Evolutionary conservation across 306 rosid species (phyloP), one percentile per base, ranked within the genome.

Genomic region (Mimosa bimucronata): DNA sequence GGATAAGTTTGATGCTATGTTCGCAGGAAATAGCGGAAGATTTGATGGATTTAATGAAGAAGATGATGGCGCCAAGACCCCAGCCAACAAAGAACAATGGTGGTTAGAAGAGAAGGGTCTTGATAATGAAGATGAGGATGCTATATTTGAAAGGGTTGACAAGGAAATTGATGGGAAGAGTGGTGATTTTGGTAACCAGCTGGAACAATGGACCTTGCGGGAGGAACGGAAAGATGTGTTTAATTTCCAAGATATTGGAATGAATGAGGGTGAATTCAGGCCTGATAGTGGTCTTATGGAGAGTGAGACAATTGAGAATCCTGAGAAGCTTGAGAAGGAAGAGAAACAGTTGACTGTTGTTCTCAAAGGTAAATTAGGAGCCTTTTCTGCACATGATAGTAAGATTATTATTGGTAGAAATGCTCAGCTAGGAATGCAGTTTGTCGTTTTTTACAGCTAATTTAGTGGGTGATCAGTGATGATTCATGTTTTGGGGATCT

Each of bases 261-360:
- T 12, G 5, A 60, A 26, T 40, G 69, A 40, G 67, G 76, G 76
- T 52, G 90, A 55, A 16, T 55, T 83, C 5, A 25, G 38, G 60
- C 80, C 12, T 53, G 77, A 42, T 23, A 2, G 11, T 41, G 7
- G 34, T 42, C 1, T 29, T n/a, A 60, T 40, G 42, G 85, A 81
- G 30, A 37, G 26, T 26, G 85, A 80, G 57, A 73, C 21, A 30
- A 10, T 23, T 13, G 86, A 76, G 77, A 89, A 89, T 71, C 77
- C 73, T 34, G 69, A 62, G 81, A 83, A 73, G 86, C 89, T 91
- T 41, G 77, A 88, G 89, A 83, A 41, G 73, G 94, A 91, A 82
- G 91, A 91, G 87, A 78, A 87, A 62, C 92, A 78, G 66, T 97
- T 95, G 61, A 86, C 82, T 86, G 82, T 82, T 11, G 16, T 92